Evolutionary conservation across 495 filamentous ascomycete genomes (phyloP).

Genomic region (Parathielavia appendiculata): DNA sequence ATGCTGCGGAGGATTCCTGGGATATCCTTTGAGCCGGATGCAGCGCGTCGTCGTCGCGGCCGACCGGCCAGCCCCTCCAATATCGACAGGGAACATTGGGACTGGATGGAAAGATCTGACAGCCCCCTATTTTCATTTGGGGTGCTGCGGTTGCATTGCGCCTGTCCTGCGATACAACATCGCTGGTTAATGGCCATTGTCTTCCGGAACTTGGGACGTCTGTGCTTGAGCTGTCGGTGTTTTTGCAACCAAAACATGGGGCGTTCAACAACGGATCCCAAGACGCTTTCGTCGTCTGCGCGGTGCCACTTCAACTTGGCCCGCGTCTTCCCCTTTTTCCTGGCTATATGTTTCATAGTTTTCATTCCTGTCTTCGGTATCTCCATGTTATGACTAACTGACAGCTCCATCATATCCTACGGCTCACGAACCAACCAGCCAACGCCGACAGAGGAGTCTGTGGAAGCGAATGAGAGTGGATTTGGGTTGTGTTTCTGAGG

Average conservation of each 20-base stretch:
- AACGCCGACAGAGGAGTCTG: not conserved
- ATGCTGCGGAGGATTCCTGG: slow-evolving; percentile 96
- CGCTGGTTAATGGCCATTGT: slow-evolving; percentile 32
- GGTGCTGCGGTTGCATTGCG: slow-evolving; percentile 29
- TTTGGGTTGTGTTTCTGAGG: no score
- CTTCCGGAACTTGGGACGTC: slow-evolving; percentile 43
- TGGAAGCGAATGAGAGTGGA: no score
- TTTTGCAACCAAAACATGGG: slow-evolving; percentile 79
- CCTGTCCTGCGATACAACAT: slow-evolving; percentile 47
- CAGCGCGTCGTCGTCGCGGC: not conserved
- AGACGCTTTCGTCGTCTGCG: slow-evolving; percentile 59
- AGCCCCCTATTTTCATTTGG: slow-evolving; percentile 19
- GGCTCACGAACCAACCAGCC: not conserved
- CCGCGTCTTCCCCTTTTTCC: slow-evolving; percentile 36
- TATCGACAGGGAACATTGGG: slow-evolving; percentile 21
- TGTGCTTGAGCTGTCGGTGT: slow-evolving; percentile 58
- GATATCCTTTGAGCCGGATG: slow-evolving; percentile 65
- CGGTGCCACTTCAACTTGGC: slow-evolving; percentile 67
- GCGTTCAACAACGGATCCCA: slow-evolving; percentile 73
- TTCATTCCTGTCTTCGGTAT: slow-evolving; percentile 2
- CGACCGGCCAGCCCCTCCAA: not conserved
- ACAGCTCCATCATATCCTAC: not conserved
- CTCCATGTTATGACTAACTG: slow-evolving; percentile 1
- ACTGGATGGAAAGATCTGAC: slow-evolving; percentile 33
- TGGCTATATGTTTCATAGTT: slow-evolving; percentile 15